Conservation (phyloP, 768 basidiomycete species). For the Mycena galopus region DNA sequence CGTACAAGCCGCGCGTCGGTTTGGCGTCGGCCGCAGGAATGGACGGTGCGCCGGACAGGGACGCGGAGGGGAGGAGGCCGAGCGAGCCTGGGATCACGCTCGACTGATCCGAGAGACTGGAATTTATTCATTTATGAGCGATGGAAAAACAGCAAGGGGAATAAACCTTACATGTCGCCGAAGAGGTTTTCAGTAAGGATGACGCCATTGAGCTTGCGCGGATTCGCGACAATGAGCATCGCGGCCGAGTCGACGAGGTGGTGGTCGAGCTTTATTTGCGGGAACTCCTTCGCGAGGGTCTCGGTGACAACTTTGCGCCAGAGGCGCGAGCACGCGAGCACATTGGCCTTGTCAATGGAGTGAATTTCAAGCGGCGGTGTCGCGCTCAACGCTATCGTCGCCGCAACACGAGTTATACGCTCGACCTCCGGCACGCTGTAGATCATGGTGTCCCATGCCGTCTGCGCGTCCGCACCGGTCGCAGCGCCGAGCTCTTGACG, state of each 20-base stretch:
- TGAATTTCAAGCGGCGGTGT: slow-evolving; percentile 91
- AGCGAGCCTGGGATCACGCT: slow-evolving; percentile 99
- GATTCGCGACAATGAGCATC: slow-evolving; percentile 93
- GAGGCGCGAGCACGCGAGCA: slow-evolving; percentile 92
- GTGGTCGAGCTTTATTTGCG: slow-evolving; percentile 89
- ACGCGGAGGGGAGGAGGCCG: slow-evolving; percentile 95
- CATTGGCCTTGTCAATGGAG: slow-evolving; percentile 99
- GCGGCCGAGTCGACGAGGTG: slow-evolving; percentile 95
- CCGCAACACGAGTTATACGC: slow-evolving; percentile 95
- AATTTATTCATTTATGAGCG: slow-evolving; percentile 8
- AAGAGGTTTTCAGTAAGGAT: slow-evolving; percentile 96
- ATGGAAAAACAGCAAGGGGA: background rate
- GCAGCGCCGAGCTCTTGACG: slow-evolving; percentile 87
- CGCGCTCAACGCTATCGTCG: slow-evolving; percentile 86
- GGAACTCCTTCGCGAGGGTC: slow-evolving; percentile 86
- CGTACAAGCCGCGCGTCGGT: slow-evolving; percentile 90
- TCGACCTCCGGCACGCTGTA: slow-evolving; percentile 94
- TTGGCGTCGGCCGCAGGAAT: slow-evolving; percentile 71
- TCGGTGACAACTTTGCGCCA: slow-evolving; percentile 96
- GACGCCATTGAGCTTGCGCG: slow-evolving; percentile 94
- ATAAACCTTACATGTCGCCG: slow-evolving; percentile 88
- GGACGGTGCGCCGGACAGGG: slow-evolving; percentile 89
- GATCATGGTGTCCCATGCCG: slow-evolving; percentile 93
- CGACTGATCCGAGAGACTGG: slow-evolving; percentile 93
- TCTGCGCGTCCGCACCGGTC: slow-evolving; percentile 63